Evolutionary conservation across 192 early-diverging fungal species (phyloP), one percentile per base, ranked within the genome.

Genomic region (Podila verticillata): DNA sequence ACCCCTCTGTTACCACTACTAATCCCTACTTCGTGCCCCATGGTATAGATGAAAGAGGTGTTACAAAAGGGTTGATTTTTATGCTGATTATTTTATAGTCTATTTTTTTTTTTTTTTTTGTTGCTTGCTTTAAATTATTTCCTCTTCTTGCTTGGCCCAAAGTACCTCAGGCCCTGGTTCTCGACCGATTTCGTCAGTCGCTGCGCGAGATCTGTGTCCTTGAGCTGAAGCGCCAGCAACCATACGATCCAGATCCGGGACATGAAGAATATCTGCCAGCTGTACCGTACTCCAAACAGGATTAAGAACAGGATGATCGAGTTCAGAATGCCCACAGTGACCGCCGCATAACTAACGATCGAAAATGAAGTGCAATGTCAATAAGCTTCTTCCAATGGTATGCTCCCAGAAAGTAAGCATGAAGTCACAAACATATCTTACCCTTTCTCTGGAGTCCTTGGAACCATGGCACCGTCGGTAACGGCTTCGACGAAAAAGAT

Each of bases 211-310:
- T 65, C 74, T 22, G 57, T 66, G 31, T 78, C 74, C 63, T 78
- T 78, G 30, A 78, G 68, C 51, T 78, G 74, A 48, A 78, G 63
- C 2, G 70, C 24, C 48, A 78, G 57, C 20, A 78, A 35, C 87
- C 87, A 88, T 10, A 65, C 74, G 17, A 88, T 70, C 59, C 84
- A 81, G 31, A 77, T 57, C 54, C 91, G 87, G 9, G 86, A 86
- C 39, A 91, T 79, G 51, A 81, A 83, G 72, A 90, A 93, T 61
- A 93, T 72, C 26, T 86, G 82, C 75, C 89, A 89, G 22, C 90
- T 91, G 26, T 88, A 87, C 44, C 89, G 84, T 8, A 90, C 85
- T 39, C 91, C 87, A 65, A 85, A 86, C 61, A 93, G 67, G 74
- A 89, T 88, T 6, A 89, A 85, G 57, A 86, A 89, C 3, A 82